Evolutionary conservation across 495 filamentous ascomycete species (phyloP), one percentile per base, ranked within the genome.

Genomic region (Hypoxylon perforatum): DNA sequence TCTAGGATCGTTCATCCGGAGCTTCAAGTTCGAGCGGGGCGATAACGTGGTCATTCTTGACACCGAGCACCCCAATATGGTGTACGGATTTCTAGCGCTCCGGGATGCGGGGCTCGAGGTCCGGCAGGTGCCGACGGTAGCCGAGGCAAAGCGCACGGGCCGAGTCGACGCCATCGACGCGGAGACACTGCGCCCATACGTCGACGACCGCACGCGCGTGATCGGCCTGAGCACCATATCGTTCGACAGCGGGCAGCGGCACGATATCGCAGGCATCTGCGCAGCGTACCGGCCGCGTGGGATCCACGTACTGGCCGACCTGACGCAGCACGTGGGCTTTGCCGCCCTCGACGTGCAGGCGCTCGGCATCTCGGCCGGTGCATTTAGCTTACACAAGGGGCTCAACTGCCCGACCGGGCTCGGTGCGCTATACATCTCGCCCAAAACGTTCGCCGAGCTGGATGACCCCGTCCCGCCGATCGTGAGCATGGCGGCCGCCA

Each of bases 341-440:
- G 56, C 69, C 25, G 39, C 25, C 14, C 2, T 65, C 45, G 69
- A 71, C 51, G 60, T 68, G 1, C 63, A 48, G 22, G 54, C 15
- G 11, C 45, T 71, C 18, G 64, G 64, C 17, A 25, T 67, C 7
- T 68, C 68, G 18, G 68, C 68, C 17, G 68, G 58, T 21, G 68
- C 59, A 9, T 71, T 71, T 15, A 71, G 58, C 17, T 41, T 71
- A 54, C 64, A 67, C 39, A 71, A 71, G 68, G 69, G 65, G 19
- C 49, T 71, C 19, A 64, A 58, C 28, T 63, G 60, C 49, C 69
- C 69, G 2, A 63, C 59, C 14, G 69, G 69, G 8, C n/a, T 69
- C 14, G 69, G 63, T 38, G 69, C 69, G 0, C 41, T 71, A 28
- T 71, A 71, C 51, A 36, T 71, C 1, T 54, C 64, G 12, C 69